phyloP scores from a whole-genome alignment of 1,284 basidiomycete genomes.

The Meira nashicola region DNA sequence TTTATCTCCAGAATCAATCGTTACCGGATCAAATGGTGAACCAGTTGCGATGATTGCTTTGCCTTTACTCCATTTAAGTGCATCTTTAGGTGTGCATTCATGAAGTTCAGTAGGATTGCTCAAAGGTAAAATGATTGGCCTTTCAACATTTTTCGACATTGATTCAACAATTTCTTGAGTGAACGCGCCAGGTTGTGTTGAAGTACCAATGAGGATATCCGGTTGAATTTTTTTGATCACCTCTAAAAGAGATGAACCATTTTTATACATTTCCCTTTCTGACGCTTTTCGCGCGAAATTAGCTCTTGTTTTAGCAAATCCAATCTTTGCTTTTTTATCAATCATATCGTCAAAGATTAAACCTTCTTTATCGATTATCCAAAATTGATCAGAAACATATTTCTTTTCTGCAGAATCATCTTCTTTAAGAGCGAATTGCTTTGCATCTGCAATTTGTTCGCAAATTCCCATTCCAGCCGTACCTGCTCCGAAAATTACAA shows the following conservation, averaged over 20 bases:
- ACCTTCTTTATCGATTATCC: conserved; percentile 10
- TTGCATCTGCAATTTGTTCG: conserved; percentile 66
- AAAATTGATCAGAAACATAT: conserved; percentile 64
- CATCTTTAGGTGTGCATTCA: conserved; percentile 67
- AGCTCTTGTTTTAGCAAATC: not conserved
- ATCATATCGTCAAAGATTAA: conserved; percentile 14
- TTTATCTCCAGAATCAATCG: not conserved
- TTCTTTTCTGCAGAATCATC: conserved; percentile 58
- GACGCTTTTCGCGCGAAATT: conserved; percentile 40
- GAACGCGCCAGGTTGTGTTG: conserved; percentile 59
- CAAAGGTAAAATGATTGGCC: conserved; percentile 89
- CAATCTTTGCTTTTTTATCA: no score
- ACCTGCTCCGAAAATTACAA: conserved; percentile 84
- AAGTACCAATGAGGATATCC: conserved; percentile 57
- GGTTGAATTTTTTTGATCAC: conserved; percentile 56
- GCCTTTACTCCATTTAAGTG: conserved; percentile 65
- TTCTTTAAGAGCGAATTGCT: conserved; percentile 68
- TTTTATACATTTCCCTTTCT: no score
- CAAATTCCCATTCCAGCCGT: conserved; percentile 79
- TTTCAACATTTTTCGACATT: conserved; percentile 75
- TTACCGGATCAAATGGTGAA: conserved; percentile 66
- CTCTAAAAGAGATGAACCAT: conserved; percentile 54
- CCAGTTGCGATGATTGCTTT: conserved; percentile 77
- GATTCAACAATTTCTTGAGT: no score
- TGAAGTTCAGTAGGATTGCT: conserved; percentile 79